Evolutionary conservation across 495 filamentous ascomycete species (phyloP).

Genomic region (Hypoxylon rickii): DNA sequence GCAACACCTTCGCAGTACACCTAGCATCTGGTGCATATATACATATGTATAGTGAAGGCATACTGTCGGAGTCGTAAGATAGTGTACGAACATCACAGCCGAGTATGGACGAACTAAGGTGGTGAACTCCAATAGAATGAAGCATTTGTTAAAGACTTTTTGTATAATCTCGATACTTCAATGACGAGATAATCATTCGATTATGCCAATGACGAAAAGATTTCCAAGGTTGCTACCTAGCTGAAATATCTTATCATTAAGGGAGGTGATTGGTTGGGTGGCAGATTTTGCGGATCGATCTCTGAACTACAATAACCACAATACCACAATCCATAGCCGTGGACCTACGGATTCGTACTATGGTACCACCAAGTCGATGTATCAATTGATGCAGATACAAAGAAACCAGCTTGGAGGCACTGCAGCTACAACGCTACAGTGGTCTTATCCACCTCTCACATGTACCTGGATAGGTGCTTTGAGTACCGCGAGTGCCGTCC

Average conservation of each 20-base stretch:
- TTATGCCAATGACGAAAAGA: constrained; percentile 21
- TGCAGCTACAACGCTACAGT: background rate
- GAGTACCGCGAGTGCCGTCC: background rate
- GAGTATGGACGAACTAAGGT: background rate
- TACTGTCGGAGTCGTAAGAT: background rate
- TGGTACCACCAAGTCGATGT: too few species aligned
- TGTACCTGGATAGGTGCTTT: background rate
- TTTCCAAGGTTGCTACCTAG: too few species aligned
- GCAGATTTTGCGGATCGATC: too few species aligned
- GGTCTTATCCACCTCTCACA: background rate
- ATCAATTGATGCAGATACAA: too few species aligned
- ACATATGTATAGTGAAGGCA: background rate
- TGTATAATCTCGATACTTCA: constrained; percentile 6
- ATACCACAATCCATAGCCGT: too few species aligned
- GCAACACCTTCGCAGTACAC: too few species aligned
- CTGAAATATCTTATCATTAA: constrained; percentile 21
- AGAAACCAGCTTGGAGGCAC: too few species aligned
- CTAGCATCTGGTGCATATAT: background rate
- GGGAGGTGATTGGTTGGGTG: constrained; percentile 6
- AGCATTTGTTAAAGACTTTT: background rate
- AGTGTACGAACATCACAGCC: background rate
- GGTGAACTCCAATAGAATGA: too few species aligned
- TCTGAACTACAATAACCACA: too few species aligned
- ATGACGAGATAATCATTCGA: constrained; percentile 29
- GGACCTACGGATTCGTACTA: too few species aligned